These are phyloP conservation scores for Dothideomycetidae sp. DNA, from an alignment of 2,329 filamentous ascomycete genomes.

Conservation along the genomic window DNA sequence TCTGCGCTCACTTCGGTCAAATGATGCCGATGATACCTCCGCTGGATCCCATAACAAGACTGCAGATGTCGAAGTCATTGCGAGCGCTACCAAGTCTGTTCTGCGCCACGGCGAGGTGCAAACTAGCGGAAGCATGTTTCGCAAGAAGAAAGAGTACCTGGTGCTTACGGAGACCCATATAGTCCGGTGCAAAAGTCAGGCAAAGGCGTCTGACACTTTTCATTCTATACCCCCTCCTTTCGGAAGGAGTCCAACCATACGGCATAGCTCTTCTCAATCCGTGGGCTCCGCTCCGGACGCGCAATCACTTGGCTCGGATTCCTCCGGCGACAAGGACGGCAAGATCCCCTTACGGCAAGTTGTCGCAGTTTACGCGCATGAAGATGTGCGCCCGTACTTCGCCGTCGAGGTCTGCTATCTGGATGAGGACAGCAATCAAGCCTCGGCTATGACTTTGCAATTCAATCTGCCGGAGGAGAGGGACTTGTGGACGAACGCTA, in stretches of 20 bases:
- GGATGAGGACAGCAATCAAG: conserved; percentile 48
- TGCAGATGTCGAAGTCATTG: conserved; percentile 22
- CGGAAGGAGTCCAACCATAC: conserved; percentile 31
- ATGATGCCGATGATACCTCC: conserved; percentile 37
- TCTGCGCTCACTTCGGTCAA: conserved; percentile 37
- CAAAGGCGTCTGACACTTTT: conserved; percentile 51
- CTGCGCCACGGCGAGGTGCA: conserved; percentile 57
- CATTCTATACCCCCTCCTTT: conserved; percentile 23
- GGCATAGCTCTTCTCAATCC: conserved; percentile 45
- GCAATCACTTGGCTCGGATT: conserved; percentile 36
- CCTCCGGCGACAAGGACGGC: conserved; percentile 39
- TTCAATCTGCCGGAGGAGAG: conserved; percentile 50
- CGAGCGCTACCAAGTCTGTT: conserved; percentile 30
- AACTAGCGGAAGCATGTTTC: conserved; percentile 53
- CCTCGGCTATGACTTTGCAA: conserved; percentile 49
- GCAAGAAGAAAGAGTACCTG: conserved; percentile 58
- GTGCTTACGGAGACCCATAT: conserved; percentile 56
- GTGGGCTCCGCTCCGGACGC: conserved; percentile 47
- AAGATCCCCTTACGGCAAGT: conserved; percentile 51
- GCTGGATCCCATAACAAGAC: conserved; percentile 37
- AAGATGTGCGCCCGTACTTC: conserved; percentile 52
- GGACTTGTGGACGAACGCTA: conserved; percentile 48
- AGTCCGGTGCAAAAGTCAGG: conserved; percentile 52
- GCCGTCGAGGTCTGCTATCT: conserved; percentile 54
- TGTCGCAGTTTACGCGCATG: conserved; percentile 51